These are phyloP conservation scores for Daldinia grandis DNA, from an alignment of 495 filamentous ascomycete genomes.

Conservation along the genomic window DNA sequence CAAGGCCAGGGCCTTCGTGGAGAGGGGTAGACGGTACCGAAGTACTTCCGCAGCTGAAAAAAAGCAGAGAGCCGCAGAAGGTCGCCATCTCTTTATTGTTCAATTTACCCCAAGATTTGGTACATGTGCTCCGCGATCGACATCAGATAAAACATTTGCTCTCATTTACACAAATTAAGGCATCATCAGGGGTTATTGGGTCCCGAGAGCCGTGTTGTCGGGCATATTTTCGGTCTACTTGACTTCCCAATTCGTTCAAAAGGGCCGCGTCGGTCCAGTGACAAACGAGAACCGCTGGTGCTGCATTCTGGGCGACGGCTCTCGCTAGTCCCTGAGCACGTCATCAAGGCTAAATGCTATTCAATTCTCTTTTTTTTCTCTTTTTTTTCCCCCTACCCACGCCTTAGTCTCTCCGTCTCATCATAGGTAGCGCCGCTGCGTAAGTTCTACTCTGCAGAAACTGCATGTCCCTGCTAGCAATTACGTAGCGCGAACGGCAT, in stretches of 20 bases:
- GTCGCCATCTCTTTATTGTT: not conserved
- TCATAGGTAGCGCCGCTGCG: slow-evolving; percentile 1
- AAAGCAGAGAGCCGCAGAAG: not conserved
- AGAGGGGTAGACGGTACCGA: not conserved
- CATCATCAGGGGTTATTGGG: slow-evolving; percentile 27
- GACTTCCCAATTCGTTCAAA: slow-evolving; percentile 9
- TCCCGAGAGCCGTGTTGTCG: slow-evolving; percentile 34
- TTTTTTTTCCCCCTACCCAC: slow-evolving; percentile 15
- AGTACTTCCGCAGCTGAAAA: not conserved
- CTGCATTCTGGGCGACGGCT: slow-evolving; percentile 21
- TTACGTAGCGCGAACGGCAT: slow-evolving; percentile 30
- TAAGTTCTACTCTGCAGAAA: not conserved
- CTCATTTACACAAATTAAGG: slow-evolving; percentile 27
- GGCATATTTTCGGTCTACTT: slow-evolving; percentile 2
- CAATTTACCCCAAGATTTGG: slow-evolving; percentile 1
- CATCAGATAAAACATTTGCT: not conserved
- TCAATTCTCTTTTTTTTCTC: slow-evolving; percentile 20
- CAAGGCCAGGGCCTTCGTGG: not conserved
- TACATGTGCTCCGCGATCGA: slow-evolving; percentile 7
- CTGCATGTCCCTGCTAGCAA: slow-evolving; percentile 7
- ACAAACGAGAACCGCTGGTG: slow-evolving; percentile 34
- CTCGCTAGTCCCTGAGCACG: slow-evolving; percentile 53
- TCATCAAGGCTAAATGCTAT: slow-evolving; percentile 54
- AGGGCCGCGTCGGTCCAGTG: slow-evolving; percentile 15
- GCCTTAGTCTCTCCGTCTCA: slow-evolving; percentile 21